phyloP scores from a whole-genome alignment of 1,139 yeast genomes.

The Taphrina flavorubra region DNA sequence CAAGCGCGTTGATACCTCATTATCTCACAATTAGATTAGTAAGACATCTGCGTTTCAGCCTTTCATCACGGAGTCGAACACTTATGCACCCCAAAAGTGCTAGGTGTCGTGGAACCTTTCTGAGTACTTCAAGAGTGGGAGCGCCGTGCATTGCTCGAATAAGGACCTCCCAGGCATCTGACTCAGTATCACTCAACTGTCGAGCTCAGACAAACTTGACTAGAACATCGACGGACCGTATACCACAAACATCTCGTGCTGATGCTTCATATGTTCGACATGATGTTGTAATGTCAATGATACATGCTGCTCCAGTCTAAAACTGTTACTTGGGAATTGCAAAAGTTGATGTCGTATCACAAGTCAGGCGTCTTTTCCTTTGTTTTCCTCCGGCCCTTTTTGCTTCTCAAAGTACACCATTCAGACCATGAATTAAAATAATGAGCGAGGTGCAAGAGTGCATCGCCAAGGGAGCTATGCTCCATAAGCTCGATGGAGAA shows the following conservation, averaged over 20 bases:
- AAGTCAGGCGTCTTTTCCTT: background rate
- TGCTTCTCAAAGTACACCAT: background rate
- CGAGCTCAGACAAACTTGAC: background rate
- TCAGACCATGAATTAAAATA: constrained; percentile 7
- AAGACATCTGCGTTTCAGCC: background rate
- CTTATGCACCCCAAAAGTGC: background rate
- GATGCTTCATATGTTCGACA: background rate
- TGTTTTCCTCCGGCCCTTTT: constrained; percentile 11
- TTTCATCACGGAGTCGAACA: background rate
- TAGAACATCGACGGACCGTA: background rate
- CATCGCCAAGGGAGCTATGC: background rate
- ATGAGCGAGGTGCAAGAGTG: constrained; percentile 4
- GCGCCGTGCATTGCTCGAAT: background rate
- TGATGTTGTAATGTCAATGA: background rate
- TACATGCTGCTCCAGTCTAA: constrained; percentile 18
- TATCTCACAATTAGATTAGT: background rate
- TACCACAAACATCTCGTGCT: background rate
- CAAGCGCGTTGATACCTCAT: background rate
- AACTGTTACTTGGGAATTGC: background rate
- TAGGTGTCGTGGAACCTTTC: constrained; percentile 6
- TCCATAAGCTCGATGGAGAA: background rate
- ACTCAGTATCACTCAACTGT: background rate
- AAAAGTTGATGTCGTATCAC: background rate
- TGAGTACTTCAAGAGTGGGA: background rate
- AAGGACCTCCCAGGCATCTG: constrained; percentile 2